Conservation (phyloP, 352 stramenopile species). For the Phytopythium mirpurense region DNA sequence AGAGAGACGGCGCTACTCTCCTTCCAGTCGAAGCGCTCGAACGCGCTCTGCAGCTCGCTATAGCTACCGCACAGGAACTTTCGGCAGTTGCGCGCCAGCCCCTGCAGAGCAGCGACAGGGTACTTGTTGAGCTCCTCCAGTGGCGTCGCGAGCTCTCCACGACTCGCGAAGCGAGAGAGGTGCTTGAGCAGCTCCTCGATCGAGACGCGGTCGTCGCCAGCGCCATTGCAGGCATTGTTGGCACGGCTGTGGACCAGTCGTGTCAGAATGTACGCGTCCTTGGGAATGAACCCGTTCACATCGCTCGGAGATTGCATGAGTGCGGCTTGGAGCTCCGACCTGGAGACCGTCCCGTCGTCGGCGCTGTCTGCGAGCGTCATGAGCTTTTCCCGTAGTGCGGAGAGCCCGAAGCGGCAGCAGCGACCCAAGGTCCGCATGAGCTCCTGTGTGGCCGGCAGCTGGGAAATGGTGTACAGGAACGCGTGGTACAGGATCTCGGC, state of each 20-base stretch:
- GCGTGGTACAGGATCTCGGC: constrained; percentile 44
- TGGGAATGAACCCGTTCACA: constrained; percentile 22
- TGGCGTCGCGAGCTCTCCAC: background rate
- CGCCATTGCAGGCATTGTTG: constrained; percentile 2
- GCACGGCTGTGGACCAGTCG: constrained; percentile 15
- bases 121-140: constrained; percentile 34
- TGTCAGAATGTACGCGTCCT: constrained; percentile 33
- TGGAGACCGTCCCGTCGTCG: constrained; percentile 31
- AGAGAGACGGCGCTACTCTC: constrained; percentile 39
- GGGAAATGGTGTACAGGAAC: constrained; percentile 31
- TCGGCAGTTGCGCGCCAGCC: constrained; percentile 44
- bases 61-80: constrained; percentile 34
- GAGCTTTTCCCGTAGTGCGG: constrained; percentile 32
- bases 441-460: constrained; percentile 18
- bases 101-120: constrained; percentile 33
- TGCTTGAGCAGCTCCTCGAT: constrained; percentile 31
- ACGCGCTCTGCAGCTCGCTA: constrained; percentile 30
- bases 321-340: constrained; percentile 33
- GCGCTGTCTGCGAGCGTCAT: constrained; percentile 23
- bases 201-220: constrained; percentile 13
- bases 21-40: constrained; percentile 67
- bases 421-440: constrained; percentile 21
- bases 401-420: constrained; percentile 33
- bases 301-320: constrained; percentile 28
- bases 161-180: constrained; percentile 26